A percentile compares a stretch with the other conserved stretches of the same genome.
phyloP scores from a whole-genome alignment of 2,329 filamentous ascomycete genomes.

The Fusarium circinatum region DNA sequence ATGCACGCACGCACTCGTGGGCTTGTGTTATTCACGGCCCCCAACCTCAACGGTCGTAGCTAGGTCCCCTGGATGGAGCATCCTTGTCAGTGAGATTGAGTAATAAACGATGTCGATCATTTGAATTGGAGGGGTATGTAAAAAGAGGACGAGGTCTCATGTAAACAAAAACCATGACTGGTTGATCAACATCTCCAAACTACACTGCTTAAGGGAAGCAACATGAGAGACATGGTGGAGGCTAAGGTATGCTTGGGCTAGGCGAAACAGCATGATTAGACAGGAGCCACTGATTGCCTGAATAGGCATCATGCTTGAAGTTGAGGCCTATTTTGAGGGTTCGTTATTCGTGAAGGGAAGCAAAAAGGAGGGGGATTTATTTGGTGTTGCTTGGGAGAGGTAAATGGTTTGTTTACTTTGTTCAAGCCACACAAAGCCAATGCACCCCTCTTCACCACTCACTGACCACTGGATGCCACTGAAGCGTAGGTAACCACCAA shows the following conservation, averaged over 20 bases:
- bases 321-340: not conserved
- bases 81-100: conserved; percentile 22
- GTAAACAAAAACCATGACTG: conserved; percentile 9
- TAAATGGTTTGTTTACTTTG: conserved; percentile 42
- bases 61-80: conserved; percentile 5
- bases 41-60: conserved; percentile 16
- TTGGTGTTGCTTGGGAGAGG: conserved; percentile 17
- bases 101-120: conserved; percentile 28
- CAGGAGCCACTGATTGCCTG: not conserved
- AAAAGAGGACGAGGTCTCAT: not conserved
- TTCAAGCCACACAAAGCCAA: conserved; percentile 1
- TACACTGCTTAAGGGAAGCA: not conserved
- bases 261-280: conserved; percentile 6
- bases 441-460: conserved; percentile 10
- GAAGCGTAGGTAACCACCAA: not conserved
- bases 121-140: conserved; percentile 11
- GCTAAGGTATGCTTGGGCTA: conserved; percentile 3
- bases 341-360: not conserved
- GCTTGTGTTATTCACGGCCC: not conserved
- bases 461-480: not conserved
- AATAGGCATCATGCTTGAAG: conserved; percentile 7
- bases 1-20: not conserved
- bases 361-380: not conserved
- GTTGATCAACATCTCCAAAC: not conserved
- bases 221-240: conserved; percentile 22